Evolutionary conservation across 2,329 filamentous ascomycete genomes (phyloP), one percentile per base, ranked within the genome.

Genomic region (Aspergillus texensis): DNA sequence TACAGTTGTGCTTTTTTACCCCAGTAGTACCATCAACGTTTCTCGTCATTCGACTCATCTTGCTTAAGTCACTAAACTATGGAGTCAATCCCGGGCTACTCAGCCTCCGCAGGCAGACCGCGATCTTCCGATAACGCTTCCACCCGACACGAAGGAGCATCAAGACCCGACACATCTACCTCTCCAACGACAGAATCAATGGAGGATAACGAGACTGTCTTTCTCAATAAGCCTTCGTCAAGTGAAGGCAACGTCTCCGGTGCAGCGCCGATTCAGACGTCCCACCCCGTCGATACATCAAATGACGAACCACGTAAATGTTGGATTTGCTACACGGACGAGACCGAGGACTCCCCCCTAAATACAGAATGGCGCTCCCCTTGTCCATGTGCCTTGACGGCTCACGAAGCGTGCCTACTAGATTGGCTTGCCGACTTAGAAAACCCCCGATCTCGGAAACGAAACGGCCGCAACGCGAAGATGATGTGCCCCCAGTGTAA

Each of bases 381-480:
- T 1, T 99, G 95, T 75, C 91, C 90, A 0, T 99, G 95, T 79
- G 93, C 92, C 14, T 84, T 99, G 45, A 91, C 92, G 61, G 95
- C 94, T 1, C 95, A 99, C 76, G 93, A 98, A 76, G 86, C 88
- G 64, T 97, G 94, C 75, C 85, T 98, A 68, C 84, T 98, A 45
- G 91, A 93, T 72, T 99, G 94, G 94, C 90, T 98, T 21, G 90
- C 92, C n/a, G 93, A 97, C 74, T 87, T 93, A 74, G 93, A 97
- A 79, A 82, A 85, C 26, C 86, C 86, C 1, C 84, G 81, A 43
- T 79, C 85, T 21, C 73, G 81, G 65, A 79, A 81, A 67, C 77
- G 81, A 68, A 77, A 75, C 78, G 85, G 74, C 76, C 83, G 75
- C 24, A 75, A 74, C 32, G 87, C 88, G 60, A 88, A 89, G 65